Percentiles rank a stretch among this genome's conserved stretches.
Conservation (phyloP, 2,329 filamentous ascomycete genomes). For the Aulographum hederae region DNA sequence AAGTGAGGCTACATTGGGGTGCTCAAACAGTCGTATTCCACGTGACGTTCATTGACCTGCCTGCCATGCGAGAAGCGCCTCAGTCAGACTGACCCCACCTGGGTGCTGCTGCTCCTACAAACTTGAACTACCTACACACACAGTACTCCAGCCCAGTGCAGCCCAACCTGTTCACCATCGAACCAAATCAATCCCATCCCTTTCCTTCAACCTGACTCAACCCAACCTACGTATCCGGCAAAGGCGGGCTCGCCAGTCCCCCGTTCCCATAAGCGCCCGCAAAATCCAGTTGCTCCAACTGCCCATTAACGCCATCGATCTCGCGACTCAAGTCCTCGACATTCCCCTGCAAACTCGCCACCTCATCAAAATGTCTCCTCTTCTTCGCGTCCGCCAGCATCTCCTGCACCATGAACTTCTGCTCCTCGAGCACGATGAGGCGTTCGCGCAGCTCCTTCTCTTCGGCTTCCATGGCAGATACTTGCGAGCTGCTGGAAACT, state of each 20-base stretch:
- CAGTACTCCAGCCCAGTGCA: no score
- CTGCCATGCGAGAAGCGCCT: no score
- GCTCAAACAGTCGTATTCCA: no score
- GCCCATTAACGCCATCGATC: conserved; percentile 48
- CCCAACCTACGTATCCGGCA: no score
- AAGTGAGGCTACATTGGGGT: no score
- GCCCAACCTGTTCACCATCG: no score
- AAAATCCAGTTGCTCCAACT: conserved; percentile 49
- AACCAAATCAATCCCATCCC: no score
- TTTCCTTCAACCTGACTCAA: no score
- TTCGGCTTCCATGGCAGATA: conserved; percentile 58
- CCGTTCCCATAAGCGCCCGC: conserved; percentile 29
- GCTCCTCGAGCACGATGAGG: conserved; percentile 74
- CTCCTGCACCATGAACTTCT: conserved; percentile 71
- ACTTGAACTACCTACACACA: no score
- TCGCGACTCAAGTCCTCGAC: conserved; percentile 66
- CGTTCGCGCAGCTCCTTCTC: conserved; percentile 67
- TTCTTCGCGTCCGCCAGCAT: conserved; percentile 68
- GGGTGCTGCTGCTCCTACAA: no score
- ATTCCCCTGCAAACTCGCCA: conserved; percentile 60
- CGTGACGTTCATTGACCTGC: no score
- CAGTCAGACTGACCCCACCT: no score
- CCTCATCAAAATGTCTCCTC: conserved; percentile 69
- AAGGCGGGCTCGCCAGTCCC: conserved; percentile 5
- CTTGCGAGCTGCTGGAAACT: conserved; percentile 33